Percentiles rank a stretch among this genome's conserved stretches.
phyloP scores from a whole-genome alignment of 208 protist genomes.

The Trypanosoma theileri region DNA sequence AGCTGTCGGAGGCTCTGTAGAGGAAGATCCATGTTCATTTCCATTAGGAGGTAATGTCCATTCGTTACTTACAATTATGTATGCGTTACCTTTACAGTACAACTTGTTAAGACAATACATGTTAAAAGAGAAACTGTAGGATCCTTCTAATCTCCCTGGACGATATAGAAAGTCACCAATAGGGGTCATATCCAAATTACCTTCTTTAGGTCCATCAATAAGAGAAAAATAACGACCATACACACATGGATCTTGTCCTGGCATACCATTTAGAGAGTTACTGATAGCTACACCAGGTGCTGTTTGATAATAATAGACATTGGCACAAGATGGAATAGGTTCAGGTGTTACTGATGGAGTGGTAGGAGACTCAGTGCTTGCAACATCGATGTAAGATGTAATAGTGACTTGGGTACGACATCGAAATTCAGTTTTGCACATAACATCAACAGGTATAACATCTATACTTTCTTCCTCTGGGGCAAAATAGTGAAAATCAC shows the following conservation, averaged over 20 bases:
- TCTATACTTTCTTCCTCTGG: constrained; percentile 51
- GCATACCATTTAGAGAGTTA: constrained; percentile 56
- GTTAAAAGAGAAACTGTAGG: constrained; percentile 61
- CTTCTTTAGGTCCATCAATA: constrained; percentile 35
- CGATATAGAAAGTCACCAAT: constrained; percentile 75
- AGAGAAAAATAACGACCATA: constrained; percentile 78
- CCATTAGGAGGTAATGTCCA: constrained; percentile 37
- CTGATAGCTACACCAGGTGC: constrained; percentile 48
- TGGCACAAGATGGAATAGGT: constrained; percentile 55
- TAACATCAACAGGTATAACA: constrained; percentile 50
- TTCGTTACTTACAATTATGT: constrained; percentile 57
- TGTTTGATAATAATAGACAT: constrained; percentile 78
- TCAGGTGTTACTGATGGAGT: constrained; percentile 16
- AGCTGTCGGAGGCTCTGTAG: constrained; percentile 19
- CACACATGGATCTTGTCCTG: constrained; percentile 57
- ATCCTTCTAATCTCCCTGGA: constrained; percentile 37
- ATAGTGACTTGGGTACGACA: constrained; percentile 61
- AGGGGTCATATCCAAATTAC: constrained; percentile 47
- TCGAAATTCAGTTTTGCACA: constrained; percentile 43
- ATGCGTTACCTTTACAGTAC: constrained; percentile 65
- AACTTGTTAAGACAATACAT: constrained; percentile 68
- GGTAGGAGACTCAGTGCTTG: constrained; percentile 16
- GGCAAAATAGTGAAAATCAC: constrained; percentile 65
- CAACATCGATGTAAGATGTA: constrained; percentile 43
- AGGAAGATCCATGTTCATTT: neutral